These are phyloP conservation scores for Pezizomycotina sp. DNA, from an alignment of 2,329 filamentous ascomycete species.

Conservation along the genomic window DNA sequence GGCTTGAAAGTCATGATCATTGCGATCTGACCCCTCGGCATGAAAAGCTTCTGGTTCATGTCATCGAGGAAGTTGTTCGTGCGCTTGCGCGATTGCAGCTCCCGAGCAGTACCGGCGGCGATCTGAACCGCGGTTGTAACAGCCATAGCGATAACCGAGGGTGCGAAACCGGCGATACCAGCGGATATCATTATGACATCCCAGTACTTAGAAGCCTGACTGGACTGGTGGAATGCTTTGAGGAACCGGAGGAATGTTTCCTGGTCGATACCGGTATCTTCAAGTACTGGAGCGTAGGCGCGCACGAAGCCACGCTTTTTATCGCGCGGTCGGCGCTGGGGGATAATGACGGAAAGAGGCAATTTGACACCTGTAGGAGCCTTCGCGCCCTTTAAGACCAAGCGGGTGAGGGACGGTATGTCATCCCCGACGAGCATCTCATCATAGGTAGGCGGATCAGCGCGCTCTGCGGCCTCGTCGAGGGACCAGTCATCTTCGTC, in stretches of 20 bases:
- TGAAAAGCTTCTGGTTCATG: slow-evolving; percentile 26
- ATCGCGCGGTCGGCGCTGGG: slow-evolving; percentile 36
- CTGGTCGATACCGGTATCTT: slow-evolving; percentile 35
- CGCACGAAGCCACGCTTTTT: slow-evolving; percentile 37
- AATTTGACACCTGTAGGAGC: too few relatives aligned
- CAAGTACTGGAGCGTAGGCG: slow-evolving; percentile 38
- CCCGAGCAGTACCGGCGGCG: slow-evolving; percentile 24
- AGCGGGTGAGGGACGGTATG: too few relatives aligned
- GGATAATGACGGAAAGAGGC: slow-evolving; percentile 37
- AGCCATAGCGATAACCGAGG: slow-evolving; percentile 28
- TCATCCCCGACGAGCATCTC: too few relatives aligned
- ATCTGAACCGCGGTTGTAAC: slow-evolving; percentile 23
- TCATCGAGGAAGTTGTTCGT: slow-evolving; percentile 25
- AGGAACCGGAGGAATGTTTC: slow-evolving; percentile 36
- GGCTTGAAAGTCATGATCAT: slow-evolving; percentile 27
- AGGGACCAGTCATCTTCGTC: too few relatives aligned
- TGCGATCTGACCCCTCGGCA: slow-evolving; percentile 26
- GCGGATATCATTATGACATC: slow-evolving; percentile 22
- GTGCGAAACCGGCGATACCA: slow-evolving; percentile 22
- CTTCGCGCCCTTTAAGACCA: too few relatives aligned
- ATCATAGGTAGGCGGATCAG: too few relatives aligned
- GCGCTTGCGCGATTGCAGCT: slow-evolving; percentile 25
- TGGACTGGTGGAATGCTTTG: slow-evolving; percentile 33
- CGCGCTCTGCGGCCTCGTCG: too few relatives aligned
- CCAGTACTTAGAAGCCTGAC: too few relatives aligned